phyloP scores from a whole-genome alignment of 176 grass and related monocot species.

The Alopecurus myosuroides region DNA sequence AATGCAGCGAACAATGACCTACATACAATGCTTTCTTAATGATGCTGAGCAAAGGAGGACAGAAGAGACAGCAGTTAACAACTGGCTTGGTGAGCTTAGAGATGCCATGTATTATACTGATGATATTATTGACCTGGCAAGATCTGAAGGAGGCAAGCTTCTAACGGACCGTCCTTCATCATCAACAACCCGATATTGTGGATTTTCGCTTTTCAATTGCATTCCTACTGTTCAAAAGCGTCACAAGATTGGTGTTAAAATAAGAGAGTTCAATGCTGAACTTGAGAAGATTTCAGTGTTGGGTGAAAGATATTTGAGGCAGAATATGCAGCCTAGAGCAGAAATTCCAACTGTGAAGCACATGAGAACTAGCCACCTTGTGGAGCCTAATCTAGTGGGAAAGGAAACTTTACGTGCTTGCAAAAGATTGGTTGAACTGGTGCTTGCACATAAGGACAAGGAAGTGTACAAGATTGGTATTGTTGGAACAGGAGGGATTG shows the following conservation, averaged over 20 bases:
- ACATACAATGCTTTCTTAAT: slow-evolving; percentile 20
- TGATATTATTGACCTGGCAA: slow-evolving; percentile 38
- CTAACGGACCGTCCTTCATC: not conserved
- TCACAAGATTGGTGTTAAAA: not conserved
- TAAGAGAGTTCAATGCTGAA: not conserved
- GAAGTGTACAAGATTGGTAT: slow-evolving; percentile 15
- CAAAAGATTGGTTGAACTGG: not conserved
- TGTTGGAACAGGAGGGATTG: slow-evolving; percentile 37
- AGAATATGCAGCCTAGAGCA: not conserved
- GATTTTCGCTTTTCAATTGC: not conserved
- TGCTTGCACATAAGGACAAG: not conserved
- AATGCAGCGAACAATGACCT: not conserved
- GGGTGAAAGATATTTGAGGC: not conserved
- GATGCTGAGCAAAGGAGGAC: slow-evolving; percentile 21
- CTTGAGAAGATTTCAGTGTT: not conserved
- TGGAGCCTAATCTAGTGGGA: slow-evolving; percentile 35
- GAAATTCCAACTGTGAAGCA: not conserved
- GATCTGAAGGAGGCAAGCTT: slow-evolving; percentile 4
- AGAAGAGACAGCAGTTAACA: not conserved
- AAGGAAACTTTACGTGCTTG: not conserved
- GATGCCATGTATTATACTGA: slow-evolving; percentile 46
- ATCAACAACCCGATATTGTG: not conserved
- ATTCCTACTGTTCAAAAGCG: not conserved
- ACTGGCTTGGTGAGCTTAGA: slow-evolving; percentile 36
- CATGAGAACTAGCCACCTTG: not conserved